Conservation (phyloP, 1,284 basidiomycete species). For the Anthracocystis setariae region DNA sequence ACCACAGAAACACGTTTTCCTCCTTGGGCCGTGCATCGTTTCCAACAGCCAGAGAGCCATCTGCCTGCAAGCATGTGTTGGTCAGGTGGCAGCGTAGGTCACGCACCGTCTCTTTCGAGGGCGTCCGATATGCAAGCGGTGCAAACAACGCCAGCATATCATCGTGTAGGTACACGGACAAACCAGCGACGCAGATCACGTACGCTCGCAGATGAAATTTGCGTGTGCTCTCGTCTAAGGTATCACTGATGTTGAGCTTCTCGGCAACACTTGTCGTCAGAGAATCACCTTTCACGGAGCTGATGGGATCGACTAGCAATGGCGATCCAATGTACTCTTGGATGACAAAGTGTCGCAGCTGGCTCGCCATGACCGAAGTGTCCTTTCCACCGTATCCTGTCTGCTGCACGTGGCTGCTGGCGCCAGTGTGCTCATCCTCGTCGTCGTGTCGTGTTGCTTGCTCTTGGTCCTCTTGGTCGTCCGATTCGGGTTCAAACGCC, state of each 20-base stretch:
- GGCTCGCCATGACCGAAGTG: constrained; percentile 72
- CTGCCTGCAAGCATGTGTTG: constrained; percentile 88
- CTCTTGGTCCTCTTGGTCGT: constrained; percentile 70
- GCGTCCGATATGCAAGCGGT: constrained; percentile 42
- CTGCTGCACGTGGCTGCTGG: not conserved
- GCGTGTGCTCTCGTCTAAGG: constrained; percentile 9
- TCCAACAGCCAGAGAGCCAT: constrained; percentile 45
- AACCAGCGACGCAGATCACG: constrained; percentile 76
- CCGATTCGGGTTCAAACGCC: constrained; percentile 78
- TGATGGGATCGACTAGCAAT: constrained; percentile 33
- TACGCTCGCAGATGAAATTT: constrained; percentile 94
- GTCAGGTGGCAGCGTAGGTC: constrained; percentile 87
- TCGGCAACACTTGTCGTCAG: not conserved
- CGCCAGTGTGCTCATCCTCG: not conserved
- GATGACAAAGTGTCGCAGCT: constrained; percentile 94
- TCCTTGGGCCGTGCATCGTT: constrained; percentile 47
- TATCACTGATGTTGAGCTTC: constrained; percentile 9
- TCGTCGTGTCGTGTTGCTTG: constrained; percentile 51
- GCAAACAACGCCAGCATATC: constrained; percentile 87
- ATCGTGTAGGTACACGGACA: constrained; percentile 74
- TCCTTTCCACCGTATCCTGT: constrained; percentile 32
- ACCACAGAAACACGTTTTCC: constrained; percentile 55
- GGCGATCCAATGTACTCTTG: constrained; percentile 74
- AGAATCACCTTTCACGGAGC: not conserved
- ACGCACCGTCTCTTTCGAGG: constrained; percentile 47